These are phyloP conservation scores for Cicer arietinum DNA, from an alignment of 306 rosid genomes.

Conservation along the genomic window DNA sequence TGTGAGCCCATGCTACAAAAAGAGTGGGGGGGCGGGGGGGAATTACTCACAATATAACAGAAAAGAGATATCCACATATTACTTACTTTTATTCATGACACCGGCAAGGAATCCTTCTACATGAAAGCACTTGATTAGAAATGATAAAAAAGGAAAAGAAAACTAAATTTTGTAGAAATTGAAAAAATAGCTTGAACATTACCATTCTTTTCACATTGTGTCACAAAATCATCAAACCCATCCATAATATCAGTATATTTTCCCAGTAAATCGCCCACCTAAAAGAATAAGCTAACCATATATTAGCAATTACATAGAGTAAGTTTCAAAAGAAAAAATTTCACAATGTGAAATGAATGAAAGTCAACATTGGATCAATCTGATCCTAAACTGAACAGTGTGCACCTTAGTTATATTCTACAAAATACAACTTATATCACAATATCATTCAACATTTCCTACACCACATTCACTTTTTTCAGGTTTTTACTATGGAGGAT, in stretches of 20 bases:
- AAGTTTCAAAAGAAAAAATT: constrained; percentile 19
- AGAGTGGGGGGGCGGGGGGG: constrained; percentile 23
- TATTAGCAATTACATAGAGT: constrained; percentile 28
- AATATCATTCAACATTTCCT: constrained; percentile 36
- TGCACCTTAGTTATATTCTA: constrained; percentile 8
- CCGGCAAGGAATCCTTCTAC: constrained; percentile 99
- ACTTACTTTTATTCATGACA: constrained; percentile 96
- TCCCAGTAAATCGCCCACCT: constrained; percentile 93
- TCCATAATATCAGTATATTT: constrained; percentile 84
- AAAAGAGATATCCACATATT: constrained; percentile 41
- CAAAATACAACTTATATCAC: constrained; percentile 10
- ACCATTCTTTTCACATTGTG: constrained; percentile 94
- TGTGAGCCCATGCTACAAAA: constrained; percentile 25
- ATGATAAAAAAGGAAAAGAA: constrained; percentile 33
- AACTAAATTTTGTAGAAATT: constrained; percentile 37
- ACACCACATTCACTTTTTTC: constrained; percentile 18
- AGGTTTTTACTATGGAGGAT: constrained; percentile 8
- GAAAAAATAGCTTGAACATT: constrained; percentile 49
- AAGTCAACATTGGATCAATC: constrained; percentile 23
- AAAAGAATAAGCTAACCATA: constrained; percentile 46
- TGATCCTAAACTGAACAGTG: constrained; percentile 25
- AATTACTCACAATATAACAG: constrained; percentile 35
- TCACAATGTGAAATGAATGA: not conserved
- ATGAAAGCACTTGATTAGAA: constrained; percentile 61
- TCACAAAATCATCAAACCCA: constrained; percentile 88